Percentiles rank a stretch among this genome's conserved stretches.
Evolutionary conservation across 1,139 yeast species (phyloP).

Genomic region (Yamadazyma pseudoaaseri): DNA sequence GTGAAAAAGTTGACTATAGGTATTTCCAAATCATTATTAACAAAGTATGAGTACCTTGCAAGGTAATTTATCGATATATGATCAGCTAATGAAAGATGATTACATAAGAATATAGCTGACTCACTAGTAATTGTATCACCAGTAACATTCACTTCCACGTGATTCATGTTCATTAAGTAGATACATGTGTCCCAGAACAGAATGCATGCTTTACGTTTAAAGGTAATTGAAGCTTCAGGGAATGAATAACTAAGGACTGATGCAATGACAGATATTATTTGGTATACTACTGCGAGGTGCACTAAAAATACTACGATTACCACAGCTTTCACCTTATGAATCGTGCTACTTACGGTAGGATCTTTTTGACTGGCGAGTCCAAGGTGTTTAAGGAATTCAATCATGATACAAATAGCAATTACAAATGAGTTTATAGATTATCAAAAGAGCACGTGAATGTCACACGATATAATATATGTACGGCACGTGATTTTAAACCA

Average conservation of each 20-base stretch:
- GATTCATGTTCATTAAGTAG: slow-evolving; percentile 33
- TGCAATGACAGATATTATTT: slow-evolving; percentile 22
- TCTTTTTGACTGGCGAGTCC: slow-evolving; percentile 18
- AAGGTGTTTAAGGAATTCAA: slow-evolving; percentile 22
- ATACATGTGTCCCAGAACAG: slow-evolving; percentile 38
- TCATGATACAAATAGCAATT: slow-evolving; percentile 5
- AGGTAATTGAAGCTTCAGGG: slow-evolving; percentile 27
- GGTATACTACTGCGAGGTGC: slow-evolving; percentile 21
- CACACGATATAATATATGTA: neutral
- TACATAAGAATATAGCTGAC: slow-evolving; percentile 48
- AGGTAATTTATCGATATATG: slow-evolving; percentile 48
- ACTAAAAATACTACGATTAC: slow-evolving; percentile 11
- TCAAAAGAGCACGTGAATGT: too few relatives aligned
- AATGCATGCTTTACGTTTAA: slow-evolving; percentile 22
- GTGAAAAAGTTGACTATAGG: slow-evolving; percentile 55
- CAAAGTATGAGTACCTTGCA: slow-evolving; percentile 25
- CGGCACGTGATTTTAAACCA: too few relatives aligned
- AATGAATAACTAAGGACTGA: slow-evolving; percentile 18
- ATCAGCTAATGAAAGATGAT: slow-evolving; percentile 59
- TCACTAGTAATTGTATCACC: slow-evolving; percentile 48
- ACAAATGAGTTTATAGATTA: too few relatives aligned
- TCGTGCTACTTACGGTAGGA: slow-evolving; percentile 9
- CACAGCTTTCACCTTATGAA: slow-evolving; percentile 20
- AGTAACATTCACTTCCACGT: slow-evolving; percentile 31
- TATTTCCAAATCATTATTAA: slow-evolving; percentile 16